Base-by-base conservation (phyloP, 306 rosid species). In the Alnus glutinosa region DNA sequence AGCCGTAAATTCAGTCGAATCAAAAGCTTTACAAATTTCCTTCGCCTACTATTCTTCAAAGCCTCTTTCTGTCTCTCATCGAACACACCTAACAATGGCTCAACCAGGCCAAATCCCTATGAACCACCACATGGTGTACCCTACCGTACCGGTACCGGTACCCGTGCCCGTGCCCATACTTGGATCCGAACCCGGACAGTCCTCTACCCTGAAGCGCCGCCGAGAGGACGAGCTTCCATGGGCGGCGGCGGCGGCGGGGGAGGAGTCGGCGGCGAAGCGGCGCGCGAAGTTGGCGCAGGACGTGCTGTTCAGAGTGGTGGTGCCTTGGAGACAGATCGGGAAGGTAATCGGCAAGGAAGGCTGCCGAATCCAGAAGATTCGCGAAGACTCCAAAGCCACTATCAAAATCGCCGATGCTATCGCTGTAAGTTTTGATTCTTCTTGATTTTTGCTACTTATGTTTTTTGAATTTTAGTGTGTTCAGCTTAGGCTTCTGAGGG, bases 261-360 rank as follows among this genome's bases (percentile, higher is more conserved):
- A 82, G 23, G 88, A 73, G 47, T 84, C 89, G 1, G 91, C 87
- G 44, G 77, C 93, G 9, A 92, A 91, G 86, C 87, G 91, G 77
- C 85, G 72, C 28, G 90, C 75, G 1, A 85, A 85, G n/a, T 16
- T 7, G 81, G 89, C 87, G 2, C 97, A 90, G 71, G 97, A 94
- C 78, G 97, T 92, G 54, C 85, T 91, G 23, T 92, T 94, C 76
- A 81, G 98, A 87, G 90, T 92, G 73, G 86, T 94, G 1, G 97
- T 89, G 39, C 98, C 98, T 47, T 88, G 97, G 52, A 81, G 83
- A 84, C 98, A 92, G 95, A 94, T 94, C 87, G 98, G 97, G 32
- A 94, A 94, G 87, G 98, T 94, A 44, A 94, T 94, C 11, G 98
- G 98, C 18, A 94, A 91, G 80, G 95, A 88, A 58, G 98, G 98